Base-by-base conservation (phyloP, 805 yeast species). In the Cyberlindnera mississippiensis region DNA sequence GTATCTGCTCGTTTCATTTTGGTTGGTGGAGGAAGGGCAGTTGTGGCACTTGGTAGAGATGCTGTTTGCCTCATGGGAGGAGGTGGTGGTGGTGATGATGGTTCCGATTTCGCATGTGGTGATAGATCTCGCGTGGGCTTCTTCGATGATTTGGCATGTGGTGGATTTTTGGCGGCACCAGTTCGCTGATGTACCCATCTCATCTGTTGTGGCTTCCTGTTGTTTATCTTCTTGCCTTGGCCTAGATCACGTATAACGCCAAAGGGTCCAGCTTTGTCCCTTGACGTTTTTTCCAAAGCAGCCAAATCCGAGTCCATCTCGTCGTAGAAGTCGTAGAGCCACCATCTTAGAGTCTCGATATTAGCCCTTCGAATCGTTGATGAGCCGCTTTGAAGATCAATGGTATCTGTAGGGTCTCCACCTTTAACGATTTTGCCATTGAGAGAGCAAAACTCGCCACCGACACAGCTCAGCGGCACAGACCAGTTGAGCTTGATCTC, bases 401-500 rank as follows among this genome's bases (percentile, higher is more conserved):
- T 29, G 30, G 42, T 43, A 11, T 11, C 41, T 7, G 33, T 37
- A 13, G 29, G 37, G 9, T 32, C 44, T 11, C 40, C 42, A 18
- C 32, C 40, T 4, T 40, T 6, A 41, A 46, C 35, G 31, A 26
- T 35, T 26, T 39, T 41, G 15, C 50, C 46, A 20, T 45, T 43
- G 6, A 49, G 41, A 26, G 48, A 36, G n/a, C 50, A 66, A 37
- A 53, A 50, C 5, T 75, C 77, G 38, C 65, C 69, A 13, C 53
- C 51, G 40, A 71, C 71, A 46, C 72, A 71, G 24, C 62, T 58
- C 2, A 75, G 57, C 1, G 85, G 82, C 12, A 61, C 59, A 1
- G 69, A 59, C 96, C 96, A 89, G 47, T 88, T 66, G 37, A 89
- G 71, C 55, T 85, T 85, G 45, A 88, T 78, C 43, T 78, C 85